A percentile compares a stretch with the other conserved stretches of the same genome.
Conservation (phyloP, 306 rosid genomes). For the Lathyrus aphaca region DNA sequence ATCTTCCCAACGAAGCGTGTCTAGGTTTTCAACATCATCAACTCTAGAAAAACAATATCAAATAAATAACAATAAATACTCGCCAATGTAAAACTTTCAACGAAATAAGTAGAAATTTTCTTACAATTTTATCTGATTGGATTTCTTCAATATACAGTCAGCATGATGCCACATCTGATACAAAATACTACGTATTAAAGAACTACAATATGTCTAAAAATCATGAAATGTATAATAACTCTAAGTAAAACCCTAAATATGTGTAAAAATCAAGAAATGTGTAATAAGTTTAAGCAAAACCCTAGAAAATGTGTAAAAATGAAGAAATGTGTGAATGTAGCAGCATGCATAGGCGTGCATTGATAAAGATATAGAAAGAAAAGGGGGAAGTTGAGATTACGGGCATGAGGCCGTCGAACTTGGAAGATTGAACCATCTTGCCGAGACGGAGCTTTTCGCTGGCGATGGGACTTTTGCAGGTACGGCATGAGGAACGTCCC, state of each 20-base stretch:
- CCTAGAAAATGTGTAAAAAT: neutral
- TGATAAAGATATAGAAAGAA: neutral
- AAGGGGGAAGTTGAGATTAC: conserved; percentile 39
- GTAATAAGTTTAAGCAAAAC: neutral
- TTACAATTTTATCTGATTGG: conserved; percentile 89
- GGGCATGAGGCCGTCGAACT: conserved; percentile 96
- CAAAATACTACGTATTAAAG: conserved; percentile 20
- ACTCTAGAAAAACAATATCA: conserved; percentile 46
- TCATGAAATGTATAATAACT: too few species aligned
- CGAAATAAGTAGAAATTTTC: conserved; percentile 37
- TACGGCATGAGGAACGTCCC: conserved; percentile 82
- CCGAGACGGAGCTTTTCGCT: conserved; percentile 85
- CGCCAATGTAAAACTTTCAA: conserved; percentile 23
- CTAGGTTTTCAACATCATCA: conserved; percentile 90
- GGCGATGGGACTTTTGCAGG: conserved; percentile 69
- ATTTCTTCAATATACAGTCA: conserved; percentile 71
- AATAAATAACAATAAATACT: conserved; percentile 8
- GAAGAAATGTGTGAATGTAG: neutral
- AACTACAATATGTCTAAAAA: neutral
- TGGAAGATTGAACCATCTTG: conserved; percentile 88
- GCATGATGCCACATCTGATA: conserved; percentile 97
- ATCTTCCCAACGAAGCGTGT: conserved; percentile 90
- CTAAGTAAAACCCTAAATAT: too few species aligned
- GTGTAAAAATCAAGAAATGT: too few species aligned
- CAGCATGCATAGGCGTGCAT: neutral